Evolutionary conservation across 2,329 filamentous ascomycete genomes (phyloP).

Genomic region (Aspergillus sp.): DNA sequence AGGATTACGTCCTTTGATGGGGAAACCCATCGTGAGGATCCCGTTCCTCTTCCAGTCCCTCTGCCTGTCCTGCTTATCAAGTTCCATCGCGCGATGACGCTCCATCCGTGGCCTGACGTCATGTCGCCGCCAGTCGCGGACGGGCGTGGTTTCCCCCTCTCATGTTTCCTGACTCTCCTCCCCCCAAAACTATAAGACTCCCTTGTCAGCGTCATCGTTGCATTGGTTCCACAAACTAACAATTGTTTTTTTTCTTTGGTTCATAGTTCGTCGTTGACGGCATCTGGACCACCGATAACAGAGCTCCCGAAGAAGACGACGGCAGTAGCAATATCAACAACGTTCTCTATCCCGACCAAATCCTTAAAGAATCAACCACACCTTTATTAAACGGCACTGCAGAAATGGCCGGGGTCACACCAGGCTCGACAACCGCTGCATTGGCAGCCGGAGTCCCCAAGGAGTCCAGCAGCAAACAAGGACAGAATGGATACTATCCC

Average conservation of each 20-base stretch:
- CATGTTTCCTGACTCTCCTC: slow-evolving; percentile 5
- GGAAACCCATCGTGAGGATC: slow-evolving; percentile 16
- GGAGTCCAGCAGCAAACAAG: slow-evolving; percentile 25
- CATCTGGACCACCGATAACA: slow-evolving; percentile 80
- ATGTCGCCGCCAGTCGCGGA: slow-evolving; percentile 9
- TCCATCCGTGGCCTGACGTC: slow-evolving; percentile 29
- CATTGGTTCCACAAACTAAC: slow-evolving; percentile 15
- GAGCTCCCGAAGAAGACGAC: slow-evolving; percentile 80
- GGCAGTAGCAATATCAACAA: slow-evolving; percentile 87
- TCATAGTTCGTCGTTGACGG: slow-evolving; percentile 90
- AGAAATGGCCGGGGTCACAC: slow-evolving; percentile 63
- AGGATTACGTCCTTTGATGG: slow-evolving; percentile 2
- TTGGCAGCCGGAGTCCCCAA: slow-evolving; percentile 40
- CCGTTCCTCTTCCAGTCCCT: too few species aligned
- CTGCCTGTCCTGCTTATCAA: slow-evolving; percentile 12
- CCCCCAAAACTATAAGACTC: slow-evolving; percentile 25
- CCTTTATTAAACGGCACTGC: slow-evolving; percentile 22
- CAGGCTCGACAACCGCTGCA: slow-evolving; percentile 69
- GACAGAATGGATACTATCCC: slow-evolving; percentile 30
- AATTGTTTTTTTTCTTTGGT: slow-evolving; percentile 13
- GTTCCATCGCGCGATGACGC: slow-evolving; percentile 29
- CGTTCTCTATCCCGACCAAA: slow-evolving; percentile 75
- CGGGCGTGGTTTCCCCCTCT: slow-evolving; percentile 15
- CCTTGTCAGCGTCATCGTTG: slow-evolving; percentile 14
- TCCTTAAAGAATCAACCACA: slow-evolving; percentile 43